Base-by-base conservation (phyloP, 768 basidiomycete genomes). In the Pisolithus microcarpus region DNA sequence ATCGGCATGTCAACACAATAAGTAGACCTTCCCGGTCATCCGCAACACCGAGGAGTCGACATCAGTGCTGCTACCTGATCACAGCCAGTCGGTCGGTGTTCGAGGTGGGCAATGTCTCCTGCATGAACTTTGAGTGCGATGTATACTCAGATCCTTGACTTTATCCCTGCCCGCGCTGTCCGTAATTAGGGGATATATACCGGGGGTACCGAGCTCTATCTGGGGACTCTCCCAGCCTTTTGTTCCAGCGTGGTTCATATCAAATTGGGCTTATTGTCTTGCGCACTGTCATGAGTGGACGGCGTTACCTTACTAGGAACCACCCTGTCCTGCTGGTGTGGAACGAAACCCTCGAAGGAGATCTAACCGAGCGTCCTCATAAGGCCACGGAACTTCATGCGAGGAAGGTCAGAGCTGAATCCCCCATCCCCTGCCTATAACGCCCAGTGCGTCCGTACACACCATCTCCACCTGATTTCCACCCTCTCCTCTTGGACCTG, bases 251-350 rank as follows among this genome's bases (percentile, higher is more conserved):
- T 42, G 28, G 43, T 54, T 51, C 40, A 43, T 46, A 43, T 67
- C 67, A 55, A 56, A 67, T 67, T 38, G 38, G 69, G 56, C 56
- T 37, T 76, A 78, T 79, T 79, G 77, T 78, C 70, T 73, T 24
- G 54, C 51, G 72, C 24, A 43, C 23, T 53, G 47, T 48, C 47
- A 43, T 50, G 28, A 39, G 44, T 57, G 52, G 38, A 44, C 23
- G 36, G 23, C 47, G 44, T 52, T 63, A 49, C 65, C 61, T 56
- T 63, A 65, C 54, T 50, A 34, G 57, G 53, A 16, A n/a, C 11
- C n/a, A 43, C 19, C 7, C 46, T 47, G 40, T 56, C 52, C 31
- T 26, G 7, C 56, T 43, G 43, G 51, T 30, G 54, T 52, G 50
- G 46, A 52, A 53, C 45, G 31, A 18, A 52, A 34, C 31, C 44